Percentiles rank a stretch among this genome's conserved stretches.
phyloP scores from a whole-genome alignment of 1,139 yeast genomes.

The Kodamaea sp. region DNA sequence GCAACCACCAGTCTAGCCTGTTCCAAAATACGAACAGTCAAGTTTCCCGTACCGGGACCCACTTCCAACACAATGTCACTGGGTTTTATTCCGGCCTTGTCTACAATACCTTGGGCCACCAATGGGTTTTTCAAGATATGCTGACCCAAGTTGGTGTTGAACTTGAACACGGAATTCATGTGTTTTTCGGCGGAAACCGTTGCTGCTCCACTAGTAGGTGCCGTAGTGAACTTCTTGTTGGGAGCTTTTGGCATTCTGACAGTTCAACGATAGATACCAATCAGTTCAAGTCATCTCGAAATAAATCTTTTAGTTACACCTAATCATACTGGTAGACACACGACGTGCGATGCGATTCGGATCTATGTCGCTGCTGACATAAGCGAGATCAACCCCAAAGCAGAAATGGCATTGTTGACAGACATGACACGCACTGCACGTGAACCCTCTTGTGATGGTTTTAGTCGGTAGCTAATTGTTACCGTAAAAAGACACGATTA shows the following conservation, averaged over 20 bases:
- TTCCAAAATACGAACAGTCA: constrained; percentile 89
- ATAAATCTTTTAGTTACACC: no score
- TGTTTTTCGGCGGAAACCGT: constrained; percentile 66
- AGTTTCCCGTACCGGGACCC: constrained; percentile 99
- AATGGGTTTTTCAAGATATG: constrained; percentile 94
- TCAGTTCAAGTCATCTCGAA: no score
- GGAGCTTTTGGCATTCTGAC: constrained; percentile 57
- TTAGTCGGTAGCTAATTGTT: no score
- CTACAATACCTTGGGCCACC: constrained; percentile 97
- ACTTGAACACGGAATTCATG: constrained; percentile 84
- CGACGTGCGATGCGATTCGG: no score
- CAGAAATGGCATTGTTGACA: no score
- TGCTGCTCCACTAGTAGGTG: constrained; percentile 45
- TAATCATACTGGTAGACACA: no score
- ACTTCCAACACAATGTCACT: constrained; percentile 93
- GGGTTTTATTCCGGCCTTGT: constrained; percentile 90
- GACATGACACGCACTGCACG: no score
- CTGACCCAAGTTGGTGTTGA: constrained; percentile 96
- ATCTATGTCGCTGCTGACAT: no score
- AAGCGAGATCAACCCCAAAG: no score
- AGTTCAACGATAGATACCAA: no score
- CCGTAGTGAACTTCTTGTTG: constrained; percentile 51
- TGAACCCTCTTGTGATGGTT: no score
- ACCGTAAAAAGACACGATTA: no score
- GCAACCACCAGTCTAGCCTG: constrained; percentile 92